A percentile compares a stretch with the other conserved stretches of the same genome.
Evolutionary conservation across 805 yeast species (phyloP).

Genomic region (Teunomyces tritomae): DNA sequence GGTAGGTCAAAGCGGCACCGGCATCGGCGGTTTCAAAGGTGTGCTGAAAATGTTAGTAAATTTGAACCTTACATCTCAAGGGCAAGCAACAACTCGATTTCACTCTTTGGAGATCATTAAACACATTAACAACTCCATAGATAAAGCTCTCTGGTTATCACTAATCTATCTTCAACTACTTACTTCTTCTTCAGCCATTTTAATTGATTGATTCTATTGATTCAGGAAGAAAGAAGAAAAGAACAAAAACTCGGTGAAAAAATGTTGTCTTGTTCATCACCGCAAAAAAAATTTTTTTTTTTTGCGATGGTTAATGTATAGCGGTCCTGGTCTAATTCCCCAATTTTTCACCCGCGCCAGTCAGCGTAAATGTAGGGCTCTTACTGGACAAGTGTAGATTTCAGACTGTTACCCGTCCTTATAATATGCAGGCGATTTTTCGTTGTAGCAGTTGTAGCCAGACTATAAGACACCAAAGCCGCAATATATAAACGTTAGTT

Average conservation of each 20-base stretch:
- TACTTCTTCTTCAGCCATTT: slow-evolving; percentile 45
- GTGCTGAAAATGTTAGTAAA: slow-evolving; percentile 57
- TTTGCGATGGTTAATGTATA: neutral
- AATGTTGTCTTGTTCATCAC: slow-evolving; percentile 6
- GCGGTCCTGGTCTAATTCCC: neutral
- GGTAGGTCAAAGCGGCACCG: slow-evolving; percentile 97
- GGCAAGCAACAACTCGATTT: neutral
- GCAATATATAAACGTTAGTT: neutral
- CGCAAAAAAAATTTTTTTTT: slow-evolving; percentile 4
- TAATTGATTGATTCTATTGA: slow-evolving; percentile 4
- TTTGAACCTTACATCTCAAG: neutral
- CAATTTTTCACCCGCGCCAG: slow-evolving; percentile 2
- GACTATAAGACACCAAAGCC: neutral
- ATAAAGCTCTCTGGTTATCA: neutral
- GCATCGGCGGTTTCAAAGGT: slow-evolving; percentile 97
- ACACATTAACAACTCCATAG: neutral
- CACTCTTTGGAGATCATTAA: neutral
- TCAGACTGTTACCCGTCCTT: slow-evolving; percentile 7
- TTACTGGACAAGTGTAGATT: slow-evolving; percentile 2
- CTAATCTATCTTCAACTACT: slow-evolving; percentile 13
- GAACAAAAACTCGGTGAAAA: neutral
- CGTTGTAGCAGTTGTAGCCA: neutral
- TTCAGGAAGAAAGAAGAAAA: slow-evolving; percentile 3
- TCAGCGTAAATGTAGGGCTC: slow-evolving; percentile 4
- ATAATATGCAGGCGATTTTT: neutral